Base-by-base conservation (phyloP, 352 stramenopile species). In the Phytophthora sp. region DNA sequence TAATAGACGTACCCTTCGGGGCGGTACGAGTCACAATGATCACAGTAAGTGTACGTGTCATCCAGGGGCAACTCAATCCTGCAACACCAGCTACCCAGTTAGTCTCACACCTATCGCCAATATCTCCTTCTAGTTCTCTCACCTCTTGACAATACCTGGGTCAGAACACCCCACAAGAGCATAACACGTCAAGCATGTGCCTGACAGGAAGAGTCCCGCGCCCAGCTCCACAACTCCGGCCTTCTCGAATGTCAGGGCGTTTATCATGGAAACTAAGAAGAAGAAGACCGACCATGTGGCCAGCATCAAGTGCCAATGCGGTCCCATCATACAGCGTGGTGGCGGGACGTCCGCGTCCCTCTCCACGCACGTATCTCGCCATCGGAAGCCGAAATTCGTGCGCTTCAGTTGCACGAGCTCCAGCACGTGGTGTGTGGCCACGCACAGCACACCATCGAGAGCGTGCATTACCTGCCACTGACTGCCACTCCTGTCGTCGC, bases 231-330 rank as follows among this genome's bases (percentile, higher is more conserved):
- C 64, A 1, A 55, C 27, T 18, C 72, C 63, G 0, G 84, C 83
- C 30, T 80, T 76, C 4, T 70, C 67, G 7, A 76, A 53, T 16
- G 84, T 95, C 47, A 85, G 42, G 18, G 76, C 53, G 24, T 79
- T 88, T 18, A 95, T 80, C 26, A 71, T 33, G 9, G 74, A 35
- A 13, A 82, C 74, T 16, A 86, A 56, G 18, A 76, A 54, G 21
- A 70, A 68, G 9, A 92, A 81, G 12, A 85, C 71, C 1, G 66
- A 77, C 65, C 84, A 93, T 44, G 84, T 92, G 20, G 66, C 57
- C 20, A 74, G 42, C 76, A 95, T 89, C 57, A 93, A 66, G 64
- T 84, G 86, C 84, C 86, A 93, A 66, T 94, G 86, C 30, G 86
- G 86, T 18, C 86, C 86, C 23, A 94, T 71, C 38, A 91, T 72